A percentile compares a stretch with the other conserved stretches of the same genome.
phyloP scores from a whole-genome alignment of 106 monocot species.

The Dendrobium catenatum region DNA sequence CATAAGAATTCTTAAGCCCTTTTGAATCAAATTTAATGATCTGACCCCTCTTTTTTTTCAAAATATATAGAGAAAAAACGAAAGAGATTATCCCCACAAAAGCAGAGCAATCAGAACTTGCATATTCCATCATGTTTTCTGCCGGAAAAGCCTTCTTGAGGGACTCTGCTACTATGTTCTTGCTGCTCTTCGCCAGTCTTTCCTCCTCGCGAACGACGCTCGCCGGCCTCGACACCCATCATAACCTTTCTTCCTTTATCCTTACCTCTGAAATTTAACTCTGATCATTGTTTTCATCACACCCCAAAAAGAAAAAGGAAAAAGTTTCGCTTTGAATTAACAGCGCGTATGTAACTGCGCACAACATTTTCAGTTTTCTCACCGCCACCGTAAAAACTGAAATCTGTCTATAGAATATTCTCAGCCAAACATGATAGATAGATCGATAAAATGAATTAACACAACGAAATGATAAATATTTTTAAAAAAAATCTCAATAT shows the following conservation, averaged over 20 bases:
- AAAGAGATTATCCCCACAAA: background rate
- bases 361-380: too few relatives aligned
- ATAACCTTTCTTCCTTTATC: conserved; percentile 44
- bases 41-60: too few relatives aligned
- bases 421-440: background rate
- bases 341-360: too few relatives aligned
- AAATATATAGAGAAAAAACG: too few relatives aligned
- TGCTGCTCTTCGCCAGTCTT: conserved; percentile 24
- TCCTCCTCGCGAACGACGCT: conserved; percentile 30
- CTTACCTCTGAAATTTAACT: conserved; percentile 19
- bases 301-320: background rate
- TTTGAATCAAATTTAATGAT: too few relatives aligned
- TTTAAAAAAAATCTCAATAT: too few relatives aligned
- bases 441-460: too few relatives aligned
- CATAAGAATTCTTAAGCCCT: too few relatives aligned
- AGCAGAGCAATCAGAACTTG: conserved; percentile 6
- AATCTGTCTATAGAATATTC: too few relatives aligned
- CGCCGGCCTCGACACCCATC: conserved; percentile 40
- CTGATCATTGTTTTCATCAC: background rate
- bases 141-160: conserved; percentile 38
- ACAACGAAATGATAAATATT: too few relatives aligned
- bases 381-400: too few relatives aligned
- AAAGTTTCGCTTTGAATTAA: background rate
- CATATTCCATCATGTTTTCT: conserved; percentile 32
- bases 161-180: conserved; percentile 30